Base-by-base conservation (phyloP, 768 basidiomycete species). In the Suillus luteus region DNA sequence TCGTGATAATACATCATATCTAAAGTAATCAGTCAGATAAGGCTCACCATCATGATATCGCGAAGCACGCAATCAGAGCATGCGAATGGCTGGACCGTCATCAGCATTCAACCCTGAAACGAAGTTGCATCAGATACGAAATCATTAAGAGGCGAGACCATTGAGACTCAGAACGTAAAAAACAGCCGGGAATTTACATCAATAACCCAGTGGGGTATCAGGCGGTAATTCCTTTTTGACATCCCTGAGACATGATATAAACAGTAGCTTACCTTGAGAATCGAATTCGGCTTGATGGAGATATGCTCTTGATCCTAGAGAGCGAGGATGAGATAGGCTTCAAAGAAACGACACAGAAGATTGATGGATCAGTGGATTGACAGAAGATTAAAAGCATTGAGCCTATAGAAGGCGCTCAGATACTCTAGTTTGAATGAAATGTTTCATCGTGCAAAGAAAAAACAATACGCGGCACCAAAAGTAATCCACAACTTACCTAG, bases 401-500 rank as follows among this genome's bases (percentile, higher is more conserved):
- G 85, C 83, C 76, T 52, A 8, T 69, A 66, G 15, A 58, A 64
- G 76, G 81, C 86, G 77, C 91, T 93, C 91, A 92, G 83, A 92
- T 87, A 93, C 90, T 92, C 90, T 93, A 93, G 91, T 93, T 93
- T 93, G 90, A 90, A 86, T 83, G 79, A 77, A 31, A 81, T 72
- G 77, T 66, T 79, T 91, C 89, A 88, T 90, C 87, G 68, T 63
- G 60, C 62, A 58, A 58, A 62, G 55, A 58, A 1, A 41, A 41
- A 31, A 40, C 11, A 52, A 69, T 71, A 64, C 52, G 66, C 54
- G 52, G 55, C 54, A 35, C 57, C n/a, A 60, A 49, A 24, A 46
- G 65, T 40, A 17, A 60, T 19, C 57, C 35, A 22, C 46, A 27
- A 68, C 65, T 65, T 67, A 76, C 72, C 60, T 17, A 43, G 7